These are phyloP conservation scores for Tubosaeta sp. DNA, from an alignment of 768 basidiomycete genomes.

Conservation along the genomic window DNA sequence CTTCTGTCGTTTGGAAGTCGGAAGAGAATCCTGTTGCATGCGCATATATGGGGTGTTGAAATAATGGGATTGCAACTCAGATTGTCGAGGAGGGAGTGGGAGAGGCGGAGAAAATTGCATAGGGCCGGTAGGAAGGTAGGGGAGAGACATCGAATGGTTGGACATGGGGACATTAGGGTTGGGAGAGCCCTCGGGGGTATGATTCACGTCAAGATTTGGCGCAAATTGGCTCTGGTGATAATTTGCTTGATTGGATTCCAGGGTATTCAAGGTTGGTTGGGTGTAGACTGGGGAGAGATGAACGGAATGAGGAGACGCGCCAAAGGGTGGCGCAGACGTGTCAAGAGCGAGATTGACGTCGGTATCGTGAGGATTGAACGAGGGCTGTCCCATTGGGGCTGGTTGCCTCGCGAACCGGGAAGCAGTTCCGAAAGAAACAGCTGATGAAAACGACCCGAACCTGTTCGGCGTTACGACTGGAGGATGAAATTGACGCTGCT, in stretches of 20 bases:
- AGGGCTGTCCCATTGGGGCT: conserved; percentile 6
- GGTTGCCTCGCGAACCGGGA: conserved; percentile 9
- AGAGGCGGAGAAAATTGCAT: conserved; percentile 31
- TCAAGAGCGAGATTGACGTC: conserved; percentile 9
- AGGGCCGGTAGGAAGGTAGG: conserved; percentile 21
- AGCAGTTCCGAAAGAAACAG: conserved; percentile 10
- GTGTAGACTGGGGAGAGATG: conserved; percentile 13
- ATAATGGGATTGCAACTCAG: conserved; percentile 27
- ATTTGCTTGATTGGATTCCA: conserved; percentile 10
- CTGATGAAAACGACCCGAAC: conserved; percentile 12
- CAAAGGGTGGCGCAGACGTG: conserved; percentile 12
- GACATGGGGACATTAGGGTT: conserved; percentile 1
- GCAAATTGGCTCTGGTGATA: conserved; percentile 16
- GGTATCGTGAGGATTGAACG: conserved; percentile 8
- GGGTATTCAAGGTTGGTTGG: conserved; percentile 6
- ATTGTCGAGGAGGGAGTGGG: conserved; percentile 25
- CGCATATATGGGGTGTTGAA: conserved; percentile 9
- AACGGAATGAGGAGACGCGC: conserved; percentile 6
- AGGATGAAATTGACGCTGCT: conserved; percentile 8
- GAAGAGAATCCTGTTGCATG: not conserved
- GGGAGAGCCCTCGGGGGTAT: conserved; percentile 12
- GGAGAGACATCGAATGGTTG: conserved; percentile 6
- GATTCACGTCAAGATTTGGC: conserved; percentile 1
- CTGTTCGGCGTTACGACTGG: conserved; percentile 1
- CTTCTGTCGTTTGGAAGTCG: conserved; percentile 19